Conservation (phyloP, 495 filamentous ascomycete genomes). For the Penicillium mononematosum region DNA sequence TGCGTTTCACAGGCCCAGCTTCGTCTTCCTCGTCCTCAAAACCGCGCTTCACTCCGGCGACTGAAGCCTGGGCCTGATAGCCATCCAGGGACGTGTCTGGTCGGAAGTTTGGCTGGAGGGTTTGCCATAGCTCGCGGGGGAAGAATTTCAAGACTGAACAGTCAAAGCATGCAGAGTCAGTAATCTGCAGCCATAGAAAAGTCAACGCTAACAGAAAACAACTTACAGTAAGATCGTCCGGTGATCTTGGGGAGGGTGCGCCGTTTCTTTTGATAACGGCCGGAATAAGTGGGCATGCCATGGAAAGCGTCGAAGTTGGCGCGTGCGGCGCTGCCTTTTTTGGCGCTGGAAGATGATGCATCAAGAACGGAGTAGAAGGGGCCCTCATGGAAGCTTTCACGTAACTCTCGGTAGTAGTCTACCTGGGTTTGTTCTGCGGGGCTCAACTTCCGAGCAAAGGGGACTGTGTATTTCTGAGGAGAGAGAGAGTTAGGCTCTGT, state of each 20-base stretch:
- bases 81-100: conserved; percentile 36
- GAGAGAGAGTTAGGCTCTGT: not conserved
- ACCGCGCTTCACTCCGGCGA: conserved; percentile 36
- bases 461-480: conserved; percentile 40
- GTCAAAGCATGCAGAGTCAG: conserved; percentile 8
- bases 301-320: conserved; percentile 56
- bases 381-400: conserved; percentile 54
- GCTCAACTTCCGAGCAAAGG: conserved; percentile 33
- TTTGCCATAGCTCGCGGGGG: conserved; percentile 54
- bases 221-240: conserved; percentile 51
- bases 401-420: conserved; percentile 47
- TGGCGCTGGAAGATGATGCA: conserved; percentile 42
- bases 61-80: conserved; percentile 23
- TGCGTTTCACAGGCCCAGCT: conserved; percentile 29
- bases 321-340: conserved; percentile 39
- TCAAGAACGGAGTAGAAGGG: conserved; percentile 58
- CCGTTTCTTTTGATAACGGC: conserved; percentile 55
- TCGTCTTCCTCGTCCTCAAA: conserved; percentile 52
- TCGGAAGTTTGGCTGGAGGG: conserved; percentile 49
- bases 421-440: conserved; percentile 40
- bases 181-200: not conserved
- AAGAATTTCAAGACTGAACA: conserved; percentile 53
- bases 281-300: conserved; percentile 58
- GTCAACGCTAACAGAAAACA: too few species aligned
- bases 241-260: conserved; percentile 49